Base-by-base conservation (phyloP, 2,329 filamentous ascomycete species). In the Anisogramma anomala region DNA sequence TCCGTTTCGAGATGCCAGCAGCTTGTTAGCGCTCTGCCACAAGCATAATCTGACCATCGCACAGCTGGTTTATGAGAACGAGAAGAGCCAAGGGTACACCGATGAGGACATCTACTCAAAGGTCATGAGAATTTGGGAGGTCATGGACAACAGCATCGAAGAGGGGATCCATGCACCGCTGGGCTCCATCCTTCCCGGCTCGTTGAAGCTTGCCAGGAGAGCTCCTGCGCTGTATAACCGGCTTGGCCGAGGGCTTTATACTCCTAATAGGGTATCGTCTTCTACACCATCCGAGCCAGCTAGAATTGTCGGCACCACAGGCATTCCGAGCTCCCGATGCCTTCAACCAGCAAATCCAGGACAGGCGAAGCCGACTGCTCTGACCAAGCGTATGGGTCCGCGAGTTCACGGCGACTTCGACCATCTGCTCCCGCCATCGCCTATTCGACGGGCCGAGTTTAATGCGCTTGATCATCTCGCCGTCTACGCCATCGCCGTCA, bases 21-120 rank as follows among this genome's bases (percentile, higher is more conserved):
- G 66, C 47, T 51, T 71, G 19, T 51, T 71, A 32, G 58, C 62
- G 3, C 52, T 71, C 2, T 71, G 67, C 42, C 60, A 64, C 36
- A 66, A 68, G 47, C 64, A 71, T 52, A 71, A 70, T 41, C 54
- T 71, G 6, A 71, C 67, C 3, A 71, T 71, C 20, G 67, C 67
- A 1, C 67, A 71, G 48, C 48, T 71, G 22, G 67, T 71, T 3
- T 71, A 69, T 42, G 67, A 71, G 51, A 71, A 71, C 39, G 67
- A 71, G 45, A 70, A 67, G 55, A 68, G 67, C 48, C 60, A 66
- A 4, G 67, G 67, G 7, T 68, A 69, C 41, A 65, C 63, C 0
- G 66, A 71, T 33, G 65, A 68, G 8, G 65, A 69, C 14, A 69
- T 71, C 31, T 58, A 60, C 39, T 52, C 60, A n/a, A 70, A 68